Conservation (phyloP, 495 filamentous ascomycete species). For the Penicillium ochrochloron region DNA sequence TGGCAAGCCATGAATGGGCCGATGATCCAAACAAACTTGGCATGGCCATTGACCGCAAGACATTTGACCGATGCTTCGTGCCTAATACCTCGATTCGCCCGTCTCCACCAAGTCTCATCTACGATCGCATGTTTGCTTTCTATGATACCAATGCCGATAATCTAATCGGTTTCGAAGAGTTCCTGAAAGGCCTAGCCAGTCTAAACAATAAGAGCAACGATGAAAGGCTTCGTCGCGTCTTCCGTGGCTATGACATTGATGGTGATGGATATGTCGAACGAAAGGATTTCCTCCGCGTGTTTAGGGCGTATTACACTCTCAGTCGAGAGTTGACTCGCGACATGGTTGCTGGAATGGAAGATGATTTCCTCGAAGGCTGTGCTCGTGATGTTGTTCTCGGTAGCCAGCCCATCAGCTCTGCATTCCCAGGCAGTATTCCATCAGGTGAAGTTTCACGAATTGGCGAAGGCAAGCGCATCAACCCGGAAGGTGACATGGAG, state of each 20-base stretch:
- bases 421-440: conserved; percentile 68
- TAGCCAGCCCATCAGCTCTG: conserved; percentile 78
- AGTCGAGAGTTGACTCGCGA: conserved; percentile 85
- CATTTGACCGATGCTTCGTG: conserved; percentile 88
- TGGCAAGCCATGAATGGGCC: conserved; percentile 85
- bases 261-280: conserved; percentile 85
- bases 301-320: conserved; percentile 85
- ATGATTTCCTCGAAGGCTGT: conserved; percentile 75
- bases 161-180: conserved; percentile 92
- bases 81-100: conserved; percentile 77
- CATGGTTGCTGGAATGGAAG: conserved; percentile 79
- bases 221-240: conserved; percentile 74
- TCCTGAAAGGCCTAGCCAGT: conserved; percentile 80
- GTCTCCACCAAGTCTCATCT: conserved; percentile 83
- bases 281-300: conserved; percentile 89
- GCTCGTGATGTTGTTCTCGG: conserved; percentile 74
- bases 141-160: conserved; percentile 90
- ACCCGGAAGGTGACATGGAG: conserved; percentile 63
- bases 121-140: conserved; percentile 95
- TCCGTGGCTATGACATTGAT: conserved; percentile 90
- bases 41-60: conserved; percentile 86
- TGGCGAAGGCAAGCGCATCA: conserved; percentile 66
- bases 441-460: conserved; percentile 58
- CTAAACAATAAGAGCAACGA: conserved; percentile 70
- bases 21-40: conserved; percentile 76